phyloP scores from a whole-genome alignment of 768 basidiomycete genomes.

The Tulasnella sp. region DNA sequence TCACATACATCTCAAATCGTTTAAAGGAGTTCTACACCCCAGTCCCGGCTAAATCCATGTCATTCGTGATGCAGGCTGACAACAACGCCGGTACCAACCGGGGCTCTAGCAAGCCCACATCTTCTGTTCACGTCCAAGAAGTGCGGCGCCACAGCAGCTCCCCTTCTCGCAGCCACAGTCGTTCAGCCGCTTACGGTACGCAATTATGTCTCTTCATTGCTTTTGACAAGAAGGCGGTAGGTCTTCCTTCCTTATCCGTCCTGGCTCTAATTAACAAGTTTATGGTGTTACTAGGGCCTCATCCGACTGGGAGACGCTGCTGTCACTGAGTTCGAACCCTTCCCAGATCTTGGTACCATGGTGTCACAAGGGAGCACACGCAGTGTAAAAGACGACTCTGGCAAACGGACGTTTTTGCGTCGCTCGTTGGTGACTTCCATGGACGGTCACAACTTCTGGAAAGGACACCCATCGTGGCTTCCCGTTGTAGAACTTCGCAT shows the following conservation, averaged over 20 bases:
- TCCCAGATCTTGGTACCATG: slow-evolving; percentile 26
- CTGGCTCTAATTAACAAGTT: too few species aligned
- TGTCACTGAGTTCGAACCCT: slow-evolving; percentile 66
- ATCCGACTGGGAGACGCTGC: slow-evolving; percentile 73
- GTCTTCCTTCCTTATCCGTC: background rate
- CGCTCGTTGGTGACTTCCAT: slow-evolving; percentile 1
- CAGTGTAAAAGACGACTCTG: too few species aligned
- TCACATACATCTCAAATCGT: background rate
- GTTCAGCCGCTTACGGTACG: slow-evolving; percentile 40
- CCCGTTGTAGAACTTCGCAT: slow-evolving; percentile 40
- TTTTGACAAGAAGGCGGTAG: slow-evolving; percentile 71
- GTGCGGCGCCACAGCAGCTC: background rate
- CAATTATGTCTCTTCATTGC: slow-evolving; percentile 72
- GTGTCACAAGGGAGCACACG: slow-evolving; percentile 13
- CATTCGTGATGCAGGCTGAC: slow-evolving; percentile 39
- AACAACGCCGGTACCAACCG: background rate
- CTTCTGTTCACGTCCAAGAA: too few species aligned
- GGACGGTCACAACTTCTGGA: slow-evolving; percentile 24
- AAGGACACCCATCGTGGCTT: slow-evolving; percentile 38
- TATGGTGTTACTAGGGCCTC: slow-evolving; percentile 32
- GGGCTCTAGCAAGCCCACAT: slow-evolving; percentile 36
- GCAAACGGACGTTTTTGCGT: slow-evolving; percentile 28
- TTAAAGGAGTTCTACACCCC: slow-evolving; percentile 77
- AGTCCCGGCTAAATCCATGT: slow-evolving; percentile 48
- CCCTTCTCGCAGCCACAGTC: slow-evolving; percentile 18